These are phyloP conservation scores for Euphorbia corollata DNA, from an alignment of 441 rosid species.

Conservation along the genomic window DNA sequence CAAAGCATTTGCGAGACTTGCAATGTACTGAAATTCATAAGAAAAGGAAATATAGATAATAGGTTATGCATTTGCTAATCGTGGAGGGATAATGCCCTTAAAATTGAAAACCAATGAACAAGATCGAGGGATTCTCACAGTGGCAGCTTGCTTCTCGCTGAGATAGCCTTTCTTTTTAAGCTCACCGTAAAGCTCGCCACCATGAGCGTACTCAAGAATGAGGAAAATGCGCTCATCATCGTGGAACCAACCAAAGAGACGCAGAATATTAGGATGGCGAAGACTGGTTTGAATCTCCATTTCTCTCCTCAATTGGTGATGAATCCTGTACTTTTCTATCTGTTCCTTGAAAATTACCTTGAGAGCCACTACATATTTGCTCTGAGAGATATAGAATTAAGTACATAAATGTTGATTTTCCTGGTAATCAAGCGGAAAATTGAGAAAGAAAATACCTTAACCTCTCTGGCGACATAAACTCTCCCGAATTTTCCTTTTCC, in stretches of 20 bases:
- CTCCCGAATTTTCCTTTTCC: slow-evolving; percentile 66
- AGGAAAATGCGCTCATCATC: slow-evolving; percentile 63
- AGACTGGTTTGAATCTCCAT: slow-evolving; percentile 79
- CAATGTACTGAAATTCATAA: slow-evolving; percentile 56
- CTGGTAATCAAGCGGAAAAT: not conserved
- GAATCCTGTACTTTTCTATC: slow-evolving; percentile 69
- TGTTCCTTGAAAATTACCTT: slow-evolving; percentile 83
- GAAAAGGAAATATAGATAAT: not conserved
- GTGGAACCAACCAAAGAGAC: slow-evolving; percentile 82
- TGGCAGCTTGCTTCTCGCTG: slow-evolving; percentile 67
- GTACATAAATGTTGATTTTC: not conserved
- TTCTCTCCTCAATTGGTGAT: slow-evolving; percentile 76
- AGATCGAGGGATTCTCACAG: slow-evolving; percentile 27
- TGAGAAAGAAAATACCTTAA: slow-evolving; percentile 27
- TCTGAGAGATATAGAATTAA: slow-evolving; percentile 26
- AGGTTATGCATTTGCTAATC: not conserved
- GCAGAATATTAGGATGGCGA: slow-evolving; percentile 61
- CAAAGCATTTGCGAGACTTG: slow-evolving; percentile 72
- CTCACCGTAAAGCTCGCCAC: slow-evolving; percentile 75
- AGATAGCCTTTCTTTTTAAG: slow-evolving; percentile 55
- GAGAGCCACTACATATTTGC: slow-evolving; percentile 69
- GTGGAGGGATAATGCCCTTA: not conserved
- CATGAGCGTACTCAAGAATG: slow-evolving; percentile 83
- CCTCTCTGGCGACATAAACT: slow-evolving; percentile 64
- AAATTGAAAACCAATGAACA: not conserved